Percentiles rank a stretch among this genome's conserved stretches.
phyloP scores from a whole-genome alignment of 1,284 basidiomycete genomes.

The Papiliotrema terrestris region DNA sequence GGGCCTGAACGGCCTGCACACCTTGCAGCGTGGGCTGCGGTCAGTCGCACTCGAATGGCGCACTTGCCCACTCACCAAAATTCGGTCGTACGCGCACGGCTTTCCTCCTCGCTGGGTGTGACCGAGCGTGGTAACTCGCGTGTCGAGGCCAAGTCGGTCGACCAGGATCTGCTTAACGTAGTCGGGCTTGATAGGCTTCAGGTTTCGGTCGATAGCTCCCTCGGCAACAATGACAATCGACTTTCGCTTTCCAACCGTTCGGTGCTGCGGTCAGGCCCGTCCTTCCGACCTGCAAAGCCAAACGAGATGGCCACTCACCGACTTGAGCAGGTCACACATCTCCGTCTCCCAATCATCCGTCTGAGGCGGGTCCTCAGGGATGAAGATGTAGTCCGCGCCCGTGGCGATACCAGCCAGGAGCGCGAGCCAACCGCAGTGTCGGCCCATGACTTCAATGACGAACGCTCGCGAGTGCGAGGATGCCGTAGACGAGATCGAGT shows the following conservation, averaged over 20 bases:
- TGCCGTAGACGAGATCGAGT: constrained; percentile 96
- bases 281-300: too few species aligned
- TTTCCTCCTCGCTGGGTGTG: constrained; percentile 94
- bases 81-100: constrained; percentile 89
- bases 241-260: constrained; percentile 89
- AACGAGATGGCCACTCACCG: constrained; percentile 58
- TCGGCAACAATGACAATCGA: constrained; percentile 98
- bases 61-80: constrained; percentile 60
- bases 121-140: constrained; percentile 94
- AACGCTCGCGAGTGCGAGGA: constrained; percentile 95
- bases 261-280: constrained; percentile 59
- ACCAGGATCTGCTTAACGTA: constrained; percentile 86
- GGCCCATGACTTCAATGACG: constrained; percentile 97
- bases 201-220: constrained; percentile 80
- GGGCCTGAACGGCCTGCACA: constrained; percentile 84
- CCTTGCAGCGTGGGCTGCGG: constrained; percentile 89
- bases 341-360: constrained; percentile 80
- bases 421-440: constrained; percentile 97
- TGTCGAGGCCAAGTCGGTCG: constrained; percentile 85
- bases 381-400: constrained; percentile 96
- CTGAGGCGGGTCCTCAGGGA: constrained; percentile 85
- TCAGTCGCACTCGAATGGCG: neutral
- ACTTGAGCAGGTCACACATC: constrained; percentile 83
- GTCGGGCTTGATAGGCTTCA: constrained; percentile 86
- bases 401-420: constrained; percentile 88